Percentiles rank a stretch among this genome's conserved stretches.
These are phyloP conservation scores for Tilletia caries DNA, from an alignment of 1,284 basidiomycete species.

Conservation along the genomic window DNA sequence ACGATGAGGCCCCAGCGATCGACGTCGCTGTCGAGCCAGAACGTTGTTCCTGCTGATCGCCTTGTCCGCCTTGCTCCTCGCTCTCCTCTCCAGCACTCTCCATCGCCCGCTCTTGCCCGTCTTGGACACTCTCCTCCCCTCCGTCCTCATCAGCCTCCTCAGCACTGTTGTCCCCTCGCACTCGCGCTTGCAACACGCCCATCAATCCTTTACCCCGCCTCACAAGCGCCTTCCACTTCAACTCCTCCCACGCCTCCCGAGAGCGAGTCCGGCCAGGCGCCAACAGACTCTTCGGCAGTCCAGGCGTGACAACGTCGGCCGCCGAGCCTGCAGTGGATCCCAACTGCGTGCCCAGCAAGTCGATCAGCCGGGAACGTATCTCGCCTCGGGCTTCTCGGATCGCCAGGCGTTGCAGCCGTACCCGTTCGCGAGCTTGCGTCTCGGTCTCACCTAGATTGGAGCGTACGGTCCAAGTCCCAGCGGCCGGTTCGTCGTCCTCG, in stretches of 20 bases:
- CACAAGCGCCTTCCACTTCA: background rate
- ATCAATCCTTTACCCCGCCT: background rate
- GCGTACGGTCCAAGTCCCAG: conserved; percentile 23
- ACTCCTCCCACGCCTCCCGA: background rate
- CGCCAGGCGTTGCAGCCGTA: background rate
- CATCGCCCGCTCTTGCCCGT: background rate
- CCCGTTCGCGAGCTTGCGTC: background rate
- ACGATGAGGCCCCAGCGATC: background rate
- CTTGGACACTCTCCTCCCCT: too few relatives aligned
- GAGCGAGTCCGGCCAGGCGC: conserved; percentile 23
- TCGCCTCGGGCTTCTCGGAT: background rate
- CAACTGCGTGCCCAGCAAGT: background rate
- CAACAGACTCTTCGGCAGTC: conserved; percentile 36
- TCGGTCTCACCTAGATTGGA: background rate
- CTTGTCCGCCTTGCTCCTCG: background rate
- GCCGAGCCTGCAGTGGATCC: background rate
- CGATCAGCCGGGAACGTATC: background rate
- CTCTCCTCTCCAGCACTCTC: background rate
- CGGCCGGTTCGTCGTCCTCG: conserved; percentile 53
- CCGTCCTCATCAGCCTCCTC: background rate
- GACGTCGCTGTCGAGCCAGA: background rate
- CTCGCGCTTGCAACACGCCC: background rate
- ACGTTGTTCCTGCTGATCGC: background rate
- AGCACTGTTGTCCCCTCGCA: background rate
- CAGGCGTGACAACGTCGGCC: background rate